phyloP scores from a whole-genome alignment of 176 grass and related monocot genomes.

The Coix lacrymajobi region DNA sequence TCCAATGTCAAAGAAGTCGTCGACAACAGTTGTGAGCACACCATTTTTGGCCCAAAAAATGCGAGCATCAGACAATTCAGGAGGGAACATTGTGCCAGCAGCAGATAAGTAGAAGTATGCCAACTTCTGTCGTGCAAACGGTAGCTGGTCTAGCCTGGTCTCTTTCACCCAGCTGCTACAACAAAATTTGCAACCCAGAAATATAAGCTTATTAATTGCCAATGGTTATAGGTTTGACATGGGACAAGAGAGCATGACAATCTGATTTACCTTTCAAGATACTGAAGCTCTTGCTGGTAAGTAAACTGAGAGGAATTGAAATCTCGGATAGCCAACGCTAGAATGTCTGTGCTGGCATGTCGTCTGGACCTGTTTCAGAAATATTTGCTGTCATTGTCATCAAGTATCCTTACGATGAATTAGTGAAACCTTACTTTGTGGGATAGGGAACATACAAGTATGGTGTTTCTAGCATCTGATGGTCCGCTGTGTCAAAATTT shows the following conservation, averaged over 20 bases:
- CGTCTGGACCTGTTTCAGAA: constrained; percentile 32
- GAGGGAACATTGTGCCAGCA: constrained; percentile 51
- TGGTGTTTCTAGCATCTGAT: constrained; percentile 41
- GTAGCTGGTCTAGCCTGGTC: constrained; percentile 8
- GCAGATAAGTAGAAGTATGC: constrained; percentile 60
- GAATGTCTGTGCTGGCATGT: constrained; percentile 30
- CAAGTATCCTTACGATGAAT: background rate
- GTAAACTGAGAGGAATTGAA: constrained; percentile 49
- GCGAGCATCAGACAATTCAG: constrained; percentile 49
- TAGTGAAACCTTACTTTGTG: background rate
- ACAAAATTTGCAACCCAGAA: background rate
- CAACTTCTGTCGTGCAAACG: constrained; percentile 64
- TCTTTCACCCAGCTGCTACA: constrained; percentile 38
- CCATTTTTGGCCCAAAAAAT: constrained; percentile 58
- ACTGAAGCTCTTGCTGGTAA: constrained; percentile 21
- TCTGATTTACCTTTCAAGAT: background rate
- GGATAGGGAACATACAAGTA: constrained; percentile 18
- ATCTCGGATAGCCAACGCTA: constrained; percentile 40
- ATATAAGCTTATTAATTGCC: background rate
- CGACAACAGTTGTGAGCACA: constrained; percentile 54
- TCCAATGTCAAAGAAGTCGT: constrained; percentile 76
- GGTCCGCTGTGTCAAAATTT: too few relatives aligned
- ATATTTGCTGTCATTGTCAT: constrained; percentile 3
- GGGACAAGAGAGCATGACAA: background rate
- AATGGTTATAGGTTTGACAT: background rate